Evolutionary conservation across 2,329 filamentous ascomycete genomes (phyloP), one percentile per base, ranked within the genome.

Genomic region (Penicillium sp.): DNA sequence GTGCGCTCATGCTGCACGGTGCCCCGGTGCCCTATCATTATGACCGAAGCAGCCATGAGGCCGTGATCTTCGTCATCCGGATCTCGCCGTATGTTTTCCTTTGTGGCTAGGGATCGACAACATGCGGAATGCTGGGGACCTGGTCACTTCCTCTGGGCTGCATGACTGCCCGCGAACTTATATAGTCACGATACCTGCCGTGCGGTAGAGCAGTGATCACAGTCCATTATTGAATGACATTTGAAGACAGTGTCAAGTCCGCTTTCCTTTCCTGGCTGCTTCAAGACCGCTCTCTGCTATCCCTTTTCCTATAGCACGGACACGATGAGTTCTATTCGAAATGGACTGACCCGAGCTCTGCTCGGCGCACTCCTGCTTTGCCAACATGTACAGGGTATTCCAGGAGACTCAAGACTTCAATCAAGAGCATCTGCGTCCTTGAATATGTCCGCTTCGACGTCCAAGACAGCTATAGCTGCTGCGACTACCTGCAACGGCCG

Each of bases 401-500:
- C 47, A 15, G 24, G 10, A n/a, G 4, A 16, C 39, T 42, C 18
- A 3, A 48, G 39, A 12, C 4, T 51, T 1, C 44, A 60, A 23
- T 23, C 48, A 13, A 33, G 51, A 43, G 38, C 21, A 46, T 49
- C 45, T 29, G 45, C 42, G 33, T 49, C 49, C 38, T 31, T 54
- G n/a, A 49, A 54, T 28, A 43, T 49, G 24, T 39, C 36, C 10
- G 18, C 16, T 1, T 21, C 36, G 18, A 13, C 18, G 18, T 16
- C 18, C 10, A 39, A 18, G 12, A 13, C 36, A 21, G 36, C 36
- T 10, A 18, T 10, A 18, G 13, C 52, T 3, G 36, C 42, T 4
- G 39, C 57, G n/a, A 52, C 52, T 21, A 52, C 66, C 58, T 87
- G 85, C 73, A 87, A 87, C 64, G 83, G 83, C 55, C 74, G 78